Base-by-base conservation (phyloP, 208 protist species). In the Acanthamoeba castellanii region DNA sequence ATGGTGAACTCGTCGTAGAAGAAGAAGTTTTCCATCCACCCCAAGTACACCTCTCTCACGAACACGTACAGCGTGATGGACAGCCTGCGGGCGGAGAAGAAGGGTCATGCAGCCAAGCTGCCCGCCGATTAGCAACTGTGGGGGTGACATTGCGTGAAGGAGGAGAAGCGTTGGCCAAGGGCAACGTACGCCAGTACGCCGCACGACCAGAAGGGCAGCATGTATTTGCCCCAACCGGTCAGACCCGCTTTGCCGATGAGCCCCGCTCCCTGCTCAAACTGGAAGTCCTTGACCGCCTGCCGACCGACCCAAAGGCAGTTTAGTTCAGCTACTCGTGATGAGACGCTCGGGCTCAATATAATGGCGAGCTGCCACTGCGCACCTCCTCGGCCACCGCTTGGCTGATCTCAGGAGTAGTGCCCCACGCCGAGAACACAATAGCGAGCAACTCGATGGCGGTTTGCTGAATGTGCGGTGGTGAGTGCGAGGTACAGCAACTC, bases 131-230 rank as follows among this genome's bases (percentile, higher is more conserved):
- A n/a, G n/a, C n/a, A n/a, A n/a, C n/a, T n/a, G n/a, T n/a, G n/a
- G n/a, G n/a, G n/a, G n/a, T n/a, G n/a, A n/a, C n/a, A n/a, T n/a
- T n/a, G n/a, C n/a, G n/a, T n/a, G n/a, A n/a, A n/a, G n/a, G n/a
- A n/a, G n/a, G n/a, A n/a, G n/a, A n/a, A n/a, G n/a, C n/a, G n/a
- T n/a, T n/a, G n/a, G n/a, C n/a, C n/a, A n/a, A n/a, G n/a, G n/a
- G 6, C 6, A 25, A 81, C 72, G 30, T 81, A 81, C 72, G 72
- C n/a, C 22, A 81, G 34, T 11, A 81, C 72, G 22, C 72, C 42
- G 72, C 72, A 81, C 32, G 72, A 81, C 72, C 72, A 81, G 22
- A 81, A 50, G 72, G 72, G 72, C 8, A 81, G 72, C 42, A 81
- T 50, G 37, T 50, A 52, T 34, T 81, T 81, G 72, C 30, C 72